Evolutionary conservation across 176 grass and related monocot genomes (phyloP), one percentile per base, ranked within the genome.

Genomic region (Bromus sterilis): DNA sequence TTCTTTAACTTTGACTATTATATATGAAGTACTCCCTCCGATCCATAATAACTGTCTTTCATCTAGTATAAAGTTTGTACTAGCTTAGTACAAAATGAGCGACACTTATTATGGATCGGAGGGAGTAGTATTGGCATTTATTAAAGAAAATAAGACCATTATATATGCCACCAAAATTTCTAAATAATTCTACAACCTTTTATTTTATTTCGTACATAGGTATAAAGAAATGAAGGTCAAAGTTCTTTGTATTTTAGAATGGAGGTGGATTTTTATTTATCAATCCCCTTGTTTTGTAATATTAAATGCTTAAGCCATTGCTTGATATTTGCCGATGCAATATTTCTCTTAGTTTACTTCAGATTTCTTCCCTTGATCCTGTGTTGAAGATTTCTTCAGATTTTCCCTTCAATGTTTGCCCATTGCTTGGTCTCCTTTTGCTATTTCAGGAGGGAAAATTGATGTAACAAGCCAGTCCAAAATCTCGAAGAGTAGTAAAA

Each of bases 361-460:
- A 21, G 11, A 36, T 53, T 78, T 78, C 7, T 65, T 55, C 34
- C 49, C 18, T 69, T 62, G 39, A 69, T 86, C 3, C 58, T 53
- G 21, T 77, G 24, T 59, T 68, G 59, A 88, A 56, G 12, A 61
- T 51, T n/a, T n/a, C n/a, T n/a, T n/a, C n/a, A n/a, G n/a, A n/a
- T n/a, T n/a, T n/a, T n/a, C n/a, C n/a, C n/a, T n/a, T n/a, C n/a
- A n/a, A n/a, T n/a, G n/a, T n/a, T n/a, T n/a, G n/a, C n/a, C n/a
- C n/a, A n/a, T n/a, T n/a, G n/a, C 57, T 76, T 82, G 18, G 23
- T 25, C 21, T 71, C 40, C 51, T 31, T 9, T 80, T 23, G 4
- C 46, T 76, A 20, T 77, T 89, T 82, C 75, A 94, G 92, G 77
- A 61, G 89, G 77, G 43, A 94, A 87, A 87, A n/a, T 66, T 70